Base-by-base conservation (phyloP, 805 yeast genomes). In the Suhomyces pyralidae region DNA sequence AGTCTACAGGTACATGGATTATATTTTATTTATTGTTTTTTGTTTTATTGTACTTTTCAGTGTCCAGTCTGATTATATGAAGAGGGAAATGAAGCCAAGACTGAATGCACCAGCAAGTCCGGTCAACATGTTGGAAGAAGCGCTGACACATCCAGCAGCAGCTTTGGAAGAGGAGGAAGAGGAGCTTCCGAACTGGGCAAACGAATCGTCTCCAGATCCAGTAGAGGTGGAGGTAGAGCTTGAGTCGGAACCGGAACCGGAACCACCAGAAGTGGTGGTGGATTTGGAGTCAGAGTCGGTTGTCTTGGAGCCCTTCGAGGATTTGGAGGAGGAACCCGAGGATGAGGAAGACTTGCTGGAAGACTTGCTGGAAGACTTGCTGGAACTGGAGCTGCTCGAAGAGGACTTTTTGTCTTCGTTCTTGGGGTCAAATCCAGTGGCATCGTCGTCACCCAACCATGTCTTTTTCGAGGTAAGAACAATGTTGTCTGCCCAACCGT, bases 381-480 rank as follows among this genome's bases (percentile, higher is more conserved):
- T 28, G 17, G 34, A 46, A 4, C 32, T 28, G n/a, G 53, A 22
- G 25, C 25, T 22, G 25, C 25, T 22, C 7, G 25, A 40, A 32
- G 26, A 10, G 55, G 43, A 57, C 58, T 12, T 61, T 22, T 22
- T 26, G 30, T 19, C n/a, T 22, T 42, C 57, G 46, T 58, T 64
- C 48, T 78, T 74, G 15, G 84, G 83, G 60, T 88, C 79, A 47
- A 82, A 71, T 9, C 97, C 97, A 26, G 85, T 74, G 28, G 84
- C 88, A 28, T 79, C 83, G n/a, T 67, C 63, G 43, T 81, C 76
- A 12, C 82, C 87, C 54, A 91, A 70, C 62, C 79, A 70, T 5
- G 91, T 81, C 60, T 74, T 73, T 48, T 83, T 81, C 63, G 86
- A 82, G 17, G 92, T 81, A 61, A 91, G 76, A 62, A 75, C 76